Percentiles rank a stretch among this genome's conserved stretches.
Conservation (phyloP, 2,329 filamentous ascomycete genomes). For the Didymella segeticola region DNA sequence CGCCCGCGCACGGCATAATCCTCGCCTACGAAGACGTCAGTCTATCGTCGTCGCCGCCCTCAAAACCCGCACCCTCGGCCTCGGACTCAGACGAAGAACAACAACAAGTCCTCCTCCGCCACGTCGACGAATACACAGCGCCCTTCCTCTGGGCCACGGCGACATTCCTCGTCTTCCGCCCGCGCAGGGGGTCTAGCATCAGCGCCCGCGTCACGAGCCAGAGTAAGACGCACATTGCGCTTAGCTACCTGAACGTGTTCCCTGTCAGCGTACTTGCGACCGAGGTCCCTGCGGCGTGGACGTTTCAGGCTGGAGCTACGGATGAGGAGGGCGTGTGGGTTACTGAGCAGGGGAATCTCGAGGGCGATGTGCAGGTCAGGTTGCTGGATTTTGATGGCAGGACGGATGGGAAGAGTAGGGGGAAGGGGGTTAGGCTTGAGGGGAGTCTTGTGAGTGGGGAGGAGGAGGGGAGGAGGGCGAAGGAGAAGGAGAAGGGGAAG, state of each 20-base stretch:
- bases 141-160: conserved; percentile 88
- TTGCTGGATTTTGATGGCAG: conserved; percentile 87
- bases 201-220: conserved; percentile 85
- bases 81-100: neutral
- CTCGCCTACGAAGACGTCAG: conserved; percentile 74
- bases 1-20: conserved; percentile 74
- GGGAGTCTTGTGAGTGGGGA: conserved; percentile 80
- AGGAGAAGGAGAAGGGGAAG: conserved; percentile 31
- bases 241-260: conserved; percentile 90
- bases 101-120: conserved; percentile 20
- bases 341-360: conserved; percentile 69
- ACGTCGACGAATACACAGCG: conserved; percentile 75
- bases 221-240: conserved; percentile 85
- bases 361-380: conserved; percentile 24
- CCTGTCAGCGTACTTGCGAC: conserved; percentile 84
- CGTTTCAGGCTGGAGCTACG: conserved; percentile 60
- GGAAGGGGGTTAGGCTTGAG: conserved; percentile 79
- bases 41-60: conserved; percentile 63
- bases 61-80: neutral
- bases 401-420: conserved; percentile 66
- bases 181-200: conserved; percentile 73
- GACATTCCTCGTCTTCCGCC: conserved; percentile 83
- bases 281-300: conserved; percentile 79
- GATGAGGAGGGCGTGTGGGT: conserved; percentile 71
- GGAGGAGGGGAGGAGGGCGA: conserved; percentile 61